Conservation (phyloP, 192 early-diverging fungal species). For the Geranomyces michiganensis region DNA sequence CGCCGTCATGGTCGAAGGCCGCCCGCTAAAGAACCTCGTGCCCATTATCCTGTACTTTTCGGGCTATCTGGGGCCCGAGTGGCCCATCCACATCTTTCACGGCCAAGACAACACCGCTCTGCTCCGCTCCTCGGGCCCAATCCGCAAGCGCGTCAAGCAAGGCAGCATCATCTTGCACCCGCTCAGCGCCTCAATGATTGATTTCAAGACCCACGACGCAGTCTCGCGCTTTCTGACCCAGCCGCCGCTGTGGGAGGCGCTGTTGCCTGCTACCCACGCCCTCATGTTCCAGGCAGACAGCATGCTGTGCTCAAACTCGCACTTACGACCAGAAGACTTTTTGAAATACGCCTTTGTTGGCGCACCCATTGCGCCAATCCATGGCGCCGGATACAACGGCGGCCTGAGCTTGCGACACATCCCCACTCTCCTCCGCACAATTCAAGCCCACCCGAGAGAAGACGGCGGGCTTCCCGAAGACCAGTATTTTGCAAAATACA, state of each 20-base stretch:
- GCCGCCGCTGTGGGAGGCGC: conserved; percentile 11
- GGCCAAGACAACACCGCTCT: neutral
- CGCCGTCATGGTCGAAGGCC: conserved; percentile 7
- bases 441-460: neutral
- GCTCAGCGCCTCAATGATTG: neutral
- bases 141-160: neutral
- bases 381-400: conserved; percentile 11
- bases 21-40: neutral
- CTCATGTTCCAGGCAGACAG: conserved; percentile 21
- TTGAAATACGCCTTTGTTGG: conserved; percentile 4
- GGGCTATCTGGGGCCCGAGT: neutral
- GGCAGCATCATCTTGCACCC: conserved; percentile 6
- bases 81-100: conserved; percentile 7
- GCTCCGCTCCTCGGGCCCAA: neutral
- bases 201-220: neutral
- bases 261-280: neutral
- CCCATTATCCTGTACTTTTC: conserved; percentile 7
- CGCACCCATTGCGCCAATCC: neutral
- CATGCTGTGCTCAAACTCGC: conserved; percentile 14
- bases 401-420: conserved; percentile 8
- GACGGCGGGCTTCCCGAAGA: neutral
- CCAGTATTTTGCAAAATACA: conserved; percentile 8
- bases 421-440: neutral
- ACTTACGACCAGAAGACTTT: conserved; percentile 16
- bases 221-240: conserved; percentile 12